phyloP scores from a whole-genome alignment of 768 basidiomycete genomes.

The Pisolithus marmoratus region DNA sequence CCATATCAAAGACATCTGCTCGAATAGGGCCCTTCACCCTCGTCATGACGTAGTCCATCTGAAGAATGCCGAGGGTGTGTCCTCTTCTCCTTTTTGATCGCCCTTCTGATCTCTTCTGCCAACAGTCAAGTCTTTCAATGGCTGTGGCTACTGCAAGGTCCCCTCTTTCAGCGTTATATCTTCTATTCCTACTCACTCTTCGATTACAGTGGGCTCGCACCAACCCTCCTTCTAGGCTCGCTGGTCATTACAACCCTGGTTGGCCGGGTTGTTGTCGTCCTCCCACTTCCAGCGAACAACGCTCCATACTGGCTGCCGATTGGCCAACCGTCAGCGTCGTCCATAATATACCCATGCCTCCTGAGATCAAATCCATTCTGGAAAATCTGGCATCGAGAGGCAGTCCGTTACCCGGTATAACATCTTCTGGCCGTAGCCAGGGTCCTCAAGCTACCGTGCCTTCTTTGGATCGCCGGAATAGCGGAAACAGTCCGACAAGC shows the following conservation, averaged over 20 bases:
- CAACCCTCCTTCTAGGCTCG: slow-evolving; percentile 47
- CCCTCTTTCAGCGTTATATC: slow-evolving; percentile 11
- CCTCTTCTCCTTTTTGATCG: slow-evolving; percentile 11
- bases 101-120: neutral
- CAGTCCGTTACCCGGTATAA: slow-evolving; percentile 26
- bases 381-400: slow-evolving; percentile 46
- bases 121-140: slow-evolving; percentile 73
- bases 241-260: slow-evolving; percentile 63
- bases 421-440: slow-evolving; percentile 28
- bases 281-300: slow-evolving; percentile 53
- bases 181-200: slow-evolving; percentile 20
- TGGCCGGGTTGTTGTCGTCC: slow-evolving; percentile 91
- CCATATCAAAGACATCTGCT: slow-evolving; percentile 69
- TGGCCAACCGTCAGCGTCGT: slow-evolving; percentile 78
- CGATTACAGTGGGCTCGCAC: slow-evolving; percentile 62
- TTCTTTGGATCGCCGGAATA: slow-evolving; percentile 42
- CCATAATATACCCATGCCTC: slow-evolving; percentile 68
- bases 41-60: slow-evolving; percentile 72
- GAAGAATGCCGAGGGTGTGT: slow-evolving; percentile 82
- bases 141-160: slow-evolving; percentile 90
- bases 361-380: slow-evolving; percentile 62
- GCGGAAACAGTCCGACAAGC: slow-evolving; percentile 27
- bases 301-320: slow-evolving; percentile 63
- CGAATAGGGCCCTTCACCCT: slow-evolving; percentile 69
- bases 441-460: slow-evolving; percentile 25